Base-by-base conservation (phyloP, 768 basidiomycete species). In the Galerina marginata region DNA sequence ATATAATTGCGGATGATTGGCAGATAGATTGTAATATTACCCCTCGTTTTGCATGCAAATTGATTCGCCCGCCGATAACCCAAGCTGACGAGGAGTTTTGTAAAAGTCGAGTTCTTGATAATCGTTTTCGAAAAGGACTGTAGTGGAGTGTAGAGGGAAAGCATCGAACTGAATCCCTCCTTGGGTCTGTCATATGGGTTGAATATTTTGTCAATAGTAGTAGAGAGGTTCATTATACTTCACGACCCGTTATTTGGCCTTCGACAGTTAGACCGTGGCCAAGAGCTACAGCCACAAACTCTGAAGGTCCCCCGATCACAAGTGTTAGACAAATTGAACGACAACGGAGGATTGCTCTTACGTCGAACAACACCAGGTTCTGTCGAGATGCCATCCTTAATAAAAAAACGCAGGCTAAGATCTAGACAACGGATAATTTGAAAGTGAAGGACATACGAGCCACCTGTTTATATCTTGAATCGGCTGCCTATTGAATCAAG, bases 201-300 rank as follows among this genome's bases (percentile, higher is more conserved):
- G 29, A 33, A 33, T 33, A 10, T 44, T 15, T 42, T 4, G 12
- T 11, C 29, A 12, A 39, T 26, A 10, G 29, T 36, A 43, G n/a
- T 33, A n/a, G 15, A 29, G 23, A 25, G 33, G 46, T 55, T 48
- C 29, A 25, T 26, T 53, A 11, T 9, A 71, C 69, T 60, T 69
- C 69, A 20, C 46, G 23, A 33, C 63, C 70, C 9, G 65, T 70
- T 25, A 60, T 20, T 54, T 70, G 71, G 12, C 65, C 63, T 55
- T 71, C 70, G 9, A 70, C 64, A 15, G 69, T 68, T 44, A 64
- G 59, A 14, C 67, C 64, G 7, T 63, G 20, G 4, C 67, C 72
- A 40, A 68, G 65, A 12, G 67, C 64, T 45, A 71, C 66, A 3
- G 72, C 69, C 9, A 73, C 69, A 39, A 71, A 69, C 62, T 69